Conservation (phyloP, 768 basidiomycete genomes). For the Rhodocollybia butyracea region DNA sequence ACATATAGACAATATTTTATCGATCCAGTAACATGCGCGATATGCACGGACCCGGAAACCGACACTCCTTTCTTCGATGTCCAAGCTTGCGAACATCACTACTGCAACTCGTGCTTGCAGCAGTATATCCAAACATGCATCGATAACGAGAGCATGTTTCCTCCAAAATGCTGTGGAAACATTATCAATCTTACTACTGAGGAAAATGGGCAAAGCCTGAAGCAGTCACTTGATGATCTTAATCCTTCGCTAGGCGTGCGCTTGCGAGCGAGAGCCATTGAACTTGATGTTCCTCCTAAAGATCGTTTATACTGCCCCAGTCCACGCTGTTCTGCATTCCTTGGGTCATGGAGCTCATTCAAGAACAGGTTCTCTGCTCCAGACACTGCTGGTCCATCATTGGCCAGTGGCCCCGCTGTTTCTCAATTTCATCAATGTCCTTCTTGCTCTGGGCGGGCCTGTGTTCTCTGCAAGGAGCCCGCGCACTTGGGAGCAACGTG, state of each 20-base stretch:
- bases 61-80: neutral
- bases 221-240: too few species aligned
- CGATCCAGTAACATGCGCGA: neutral
- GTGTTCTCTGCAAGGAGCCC: neutral
- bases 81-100: neutral
- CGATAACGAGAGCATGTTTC: constrained; percentile 1
- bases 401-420: neutral
- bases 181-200: neutral
- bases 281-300: constrained; percentile 22
- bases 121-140: constrained; percentile 2
- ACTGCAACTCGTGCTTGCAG: constrained; percentile 1
- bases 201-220: neutral
- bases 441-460: neutral
- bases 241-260: neutral
- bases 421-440: neutral
- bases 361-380: neutral
- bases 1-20: neutral
- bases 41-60: neutral
- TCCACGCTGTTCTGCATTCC: constrained; percentile 31
- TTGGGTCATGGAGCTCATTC: constrained; percentile 16
- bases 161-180: constrained; percentile 4
- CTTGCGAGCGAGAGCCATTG: constrained; percentile 24
- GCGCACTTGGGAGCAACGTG: neutral
- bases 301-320: constrained; percentile 34
- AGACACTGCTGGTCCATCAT: neutral